phyloP scores from a whole-genome alignment of 768 basidiomycete species.

The Boletus huronensis region DNA sequence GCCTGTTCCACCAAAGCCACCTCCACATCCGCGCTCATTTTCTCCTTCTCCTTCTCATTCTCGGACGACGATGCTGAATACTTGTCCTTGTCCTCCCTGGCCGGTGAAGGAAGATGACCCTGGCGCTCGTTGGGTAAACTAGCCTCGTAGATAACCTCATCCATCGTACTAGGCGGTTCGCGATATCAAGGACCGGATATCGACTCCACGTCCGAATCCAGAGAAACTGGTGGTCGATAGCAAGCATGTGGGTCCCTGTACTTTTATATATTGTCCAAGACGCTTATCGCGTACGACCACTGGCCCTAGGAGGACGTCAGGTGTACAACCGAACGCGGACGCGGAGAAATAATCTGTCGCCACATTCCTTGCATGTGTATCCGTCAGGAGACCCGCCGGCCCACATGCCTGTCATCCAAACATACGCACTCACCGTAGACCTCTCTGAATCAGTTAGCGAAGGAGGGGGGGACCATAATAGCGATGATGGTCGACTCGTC shows the following conservation, averaged over 20 bases:
- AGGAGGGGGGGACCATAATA: background rate
- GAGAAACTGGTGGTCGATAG: background rate
- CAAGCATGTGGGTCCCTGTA: background rate
- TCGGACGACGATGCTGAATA: background rate
- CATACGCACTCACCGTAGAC: background rate
- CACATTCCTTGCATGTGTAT: background rate
- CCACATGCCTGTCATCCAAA: background rate
- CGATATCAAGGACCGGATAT: background rate
- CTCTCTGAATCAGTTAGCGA: background rate
- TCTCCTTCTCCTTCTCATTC: slow-evolving; percentile 1
- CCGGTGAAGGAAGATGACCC: background rate
- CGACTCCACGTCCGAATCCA: background rate
- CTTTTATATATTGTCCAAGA: background rate
- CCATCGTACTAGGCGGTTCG: background rate
- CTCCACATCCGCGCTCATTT: background rate
- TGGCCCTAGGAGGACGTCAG: background rate
- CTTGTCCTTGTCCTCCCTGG: background rate
- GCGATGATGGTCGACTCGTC: background rate
- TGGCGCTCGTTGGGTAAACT: background rate
- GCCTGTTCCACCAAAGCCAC: background rate
- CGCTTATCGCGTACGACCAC: slow-evolving; percentile 8
- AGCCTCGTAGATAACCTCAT: background rate
- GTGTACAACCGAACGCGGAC: background rate
- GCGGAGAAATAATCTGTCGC: background rate
- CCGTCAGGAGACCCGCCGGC: background rate